Evolutionary conservation across 257 asterid species (phyloP).

Genomic region (Gardenia jasminoides): DNA sequence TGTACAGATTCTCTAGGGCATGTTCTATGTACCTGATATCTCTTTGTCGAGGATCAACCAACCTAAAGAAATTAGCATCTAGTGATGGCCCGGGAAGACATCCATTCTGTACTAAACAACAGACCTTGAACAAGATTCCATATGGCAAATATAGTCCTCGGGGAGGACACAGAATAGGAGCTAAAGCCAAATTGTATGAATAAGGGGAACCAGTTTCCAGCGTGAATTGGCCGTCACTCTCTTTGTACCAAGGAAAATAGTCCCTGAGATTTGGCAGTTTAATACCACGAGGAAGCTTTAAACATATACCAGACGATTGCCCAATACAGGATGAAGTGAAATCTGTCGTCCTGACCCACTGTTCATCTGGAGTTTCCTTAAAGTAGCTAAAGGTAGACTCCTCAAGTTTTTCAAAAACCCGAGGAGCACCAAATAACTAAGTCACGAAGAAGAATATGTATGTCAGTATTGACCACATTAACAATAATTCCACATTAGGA

Average conservation of each 20-base stretch:
- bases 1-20: slow-evolving; percentile 61
- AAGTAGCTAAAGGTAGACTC: slow-evolving; percentile 34
- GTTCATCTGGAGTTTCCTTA: slow-evolving; percentile 59
- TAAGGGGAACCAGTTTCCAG: slow-evolving; percentile 46
- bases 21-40: slow-evolving; percentile 51
- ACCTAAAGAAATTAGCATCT: slow-evolving; percentile 41
- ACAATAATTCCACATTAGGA: not conserved
- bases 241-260: slow-evolving; percentile 51
- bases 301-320: slow-evolving; percentile 81
- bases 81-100: slow-evolving; percentile 75
- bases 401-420: slow-evolving; percentile 51
- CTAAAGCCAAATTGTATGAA: slow-evolving; percentile 41
- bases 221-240: slow-evolving; percentile 37
- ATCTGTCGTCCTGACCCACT: slow-evolving; percentile 88
- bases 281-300: slow-evolving; percentile 51
- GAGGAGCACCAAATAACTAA: slow-evolving; percentile 81
- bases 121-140: slow-evolving; percentile 54
- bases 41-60: slow-evolving; percentile 46
- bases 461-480: not conserved
- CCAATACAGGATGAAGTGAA: slow-evolving; percentile 68
- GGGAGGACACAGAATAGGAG: slow-evolving; percentile 68
- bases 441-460: not conserved
- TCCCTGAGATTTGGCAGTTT: slow-evolving; percentile 62
- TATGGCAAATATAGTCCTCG: slow-evolving; percentile 48
- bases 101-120: slow-evolving; percentile 75